These are phyloP conservation scores for Candida corydali DNA, from an alignment of 805 yeast species.

Conservation along the genomic window DNA sequence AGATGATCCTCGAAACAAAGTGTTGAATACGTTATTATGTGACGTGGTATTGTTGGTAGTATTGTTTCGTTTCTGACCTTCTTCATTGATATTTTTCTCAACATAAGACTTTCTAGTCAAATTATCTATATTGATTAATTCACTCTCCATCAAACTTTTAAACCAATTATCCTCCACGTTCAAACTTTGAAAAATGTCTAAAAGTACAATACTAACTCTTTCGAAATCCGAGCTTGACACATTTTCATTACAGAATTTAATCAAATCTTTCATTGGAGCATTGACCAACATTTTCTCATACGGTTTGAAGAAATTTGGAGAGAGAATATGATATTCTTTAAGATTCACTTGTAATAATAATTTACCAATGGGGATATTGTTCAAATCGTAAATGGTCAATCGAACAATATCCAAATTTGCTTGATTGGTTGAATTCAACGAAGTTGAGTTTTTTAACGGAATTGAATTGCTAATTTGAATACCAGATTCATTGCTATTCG, in stretches of 20 bases:
- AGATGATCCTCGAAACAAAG: slow-evolving; percentile 76
- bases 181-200: slow-evolving; percentile 72
- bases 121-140: slow-evolving; percentile 48
- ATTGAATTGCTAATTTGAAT: slow-evolving; percentile 4
- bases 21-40: slow-evolving; percentile 33
- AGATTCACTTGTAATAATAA: slow-evolving; percentile 48
- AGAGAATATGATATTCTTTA: slow-evolving; percentile 54
- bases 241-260: slow-evolving; percentile 41
- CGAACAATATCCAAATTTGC: slow-evolving; percentile 34
- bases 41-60: slow-evolving; percentile 12
- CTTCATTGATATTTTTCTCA: slow-evolving; percentile 13
- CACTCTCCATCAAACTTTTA: slow-evolving; percentile 60
- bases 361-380: slow-evolving; percentile 51
- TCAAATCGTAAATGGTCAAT: slow-evolving; percentile 40
- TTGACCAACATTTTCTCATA: slow-evolving; percentile 59
- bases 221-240: slow-evolving; percentile 45
- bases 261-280: slow-evolving; percentile 50
- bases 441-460: slow-evolving; percentile 4
- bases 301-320: slow-evolving; percentile 55
- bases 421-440: slow-evolving; percentile 3
- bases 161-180: slow-evolving; percentile 73
- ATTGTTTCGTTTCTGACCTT: slow-evolving; percentile 4
- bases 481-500: slow-evolving; percentile 12
- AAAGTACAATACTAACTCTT: slow-evolving; percentile 51
- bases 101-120: slow-evolving; percentile 40